Base-by-base conservation (phyloP, 1,284 basidiomycete genomes). In the Pseudozyma sp. region DNA sequence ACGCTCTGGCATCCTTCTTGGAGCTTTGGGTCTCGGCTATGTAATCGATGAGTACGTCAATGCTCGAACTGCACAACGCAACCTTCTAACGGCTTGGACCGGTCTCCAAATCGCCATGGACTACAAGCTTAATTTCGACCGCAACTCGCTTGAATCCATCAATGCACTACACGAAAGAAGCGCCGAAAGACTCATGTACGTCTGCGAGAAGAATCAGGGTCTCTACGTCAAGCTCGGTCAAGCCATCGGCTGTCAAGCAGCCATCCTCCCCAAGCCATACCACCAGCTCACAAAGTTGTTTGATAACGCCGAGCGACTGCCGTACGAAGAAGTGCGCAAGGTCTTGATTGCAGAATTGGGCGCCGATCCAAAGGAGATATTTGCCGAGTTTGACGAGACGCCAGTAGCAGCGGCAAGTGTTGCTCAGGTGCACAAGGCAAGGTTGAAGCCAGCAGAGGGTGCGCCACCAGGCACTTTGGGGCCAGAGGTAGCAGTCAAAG, bases 101-200 rank as follows among this genome's bases (percentile, higher is more conserved):
- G 79, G 79, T 25, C 16, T 78, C 8, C 62, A 62, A 12, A 80
- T 82, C 44, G 81, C 76, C 3, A 38, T 80, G 13, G 81, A 82
- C 59, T 82, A 81, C 76, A 82, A 82, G 62, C 53, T 81, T 69
- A 80, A 81, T 54, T 81, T 81, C 39, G 76, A 80, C 43, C 59
- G 59, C 21, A 55, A 70, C 45, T 69, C 69, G 39, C 61, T 68
- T 55, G 69, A 75, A 21, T 70, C 66, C 49, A 74, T 78, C 66
- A 77, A 73, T n/a, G 73, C 76, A 3, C 63, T 82, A 0, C 81
- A 82, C 69, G 75, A 81, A 48, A 60, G 81, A 16, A 75, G 75
- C 25, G 81, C 81, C 2, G 65, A 73, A 12, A 57, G 75, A 18
- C 71, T 82, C 19, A 66, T 81, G 54, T 62, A 59, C 12, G 70